Conservation (phyloP, 225 moss, liverwort and hornwort species). For the Neckera pumila region DNA sequence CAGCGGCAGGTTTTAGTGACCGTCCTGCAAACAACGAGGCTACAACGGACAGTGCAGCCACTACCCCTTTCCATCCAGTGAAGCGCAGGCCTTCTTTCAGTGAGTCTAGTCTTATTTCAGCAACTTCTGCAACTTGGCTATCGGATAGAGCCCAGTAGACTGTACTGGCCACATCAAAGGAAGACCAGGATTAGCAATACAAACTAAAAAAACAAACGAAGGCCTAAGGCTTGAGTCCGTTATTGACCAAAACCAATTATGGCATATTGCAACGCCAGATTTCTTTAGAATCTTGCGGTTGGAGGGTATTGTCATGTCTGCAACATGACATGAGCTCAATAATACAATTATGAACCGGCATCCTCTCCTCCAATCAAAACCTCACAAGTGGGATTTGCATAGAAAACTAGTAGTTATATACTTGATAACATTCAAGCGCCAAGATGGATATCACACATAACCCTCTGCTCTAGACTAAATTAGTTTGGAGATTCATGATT, state of each 20-base stretch:
- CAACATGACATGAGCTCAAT: background rate
- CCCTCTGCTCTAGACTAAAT: background rate
- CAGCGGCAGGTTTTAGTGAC: conserved; percentile 1
- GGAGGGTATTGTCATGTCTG: background rate
- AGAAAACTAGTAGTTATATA: too few species aligned
- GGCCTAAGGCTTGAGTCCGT: background rate
- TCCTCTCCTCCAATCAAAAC: background rate
- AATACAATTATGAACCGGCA: background rate
- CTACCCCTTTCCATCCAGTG: conserved; percentile 42
- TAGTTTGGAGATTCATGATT: background rate
- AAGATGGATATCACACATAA: background rate
- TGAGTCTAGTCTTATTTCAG: conserved; percentile 6
- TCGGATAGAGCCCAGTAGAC: conserved; percentile 59
- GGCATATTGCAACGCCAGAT: background rate
- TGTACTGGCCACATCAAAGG: conserved; percentile 51
- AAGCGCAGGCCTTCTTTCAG: conserved; percentile 34
- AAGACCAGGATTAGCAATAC: background rate
- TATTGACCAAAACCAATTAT: too few species aligned
- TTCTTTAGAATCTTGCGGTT: background rate
- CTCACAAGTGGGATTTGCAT: background rate
- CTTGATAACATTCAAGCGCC: background rate
- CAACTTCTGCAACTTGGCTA: conserved; percentile 13
- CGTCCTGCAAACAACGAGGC: conserved; percentile 36
- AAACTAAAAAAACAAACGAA: background rate
- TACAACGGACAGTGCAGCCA: conserved; percentile 36